Evolutionary conservation across 2,329 filamentous ascomycete species (phyloP).

Genomic region (Aspergillus fijiensis): DNA sequence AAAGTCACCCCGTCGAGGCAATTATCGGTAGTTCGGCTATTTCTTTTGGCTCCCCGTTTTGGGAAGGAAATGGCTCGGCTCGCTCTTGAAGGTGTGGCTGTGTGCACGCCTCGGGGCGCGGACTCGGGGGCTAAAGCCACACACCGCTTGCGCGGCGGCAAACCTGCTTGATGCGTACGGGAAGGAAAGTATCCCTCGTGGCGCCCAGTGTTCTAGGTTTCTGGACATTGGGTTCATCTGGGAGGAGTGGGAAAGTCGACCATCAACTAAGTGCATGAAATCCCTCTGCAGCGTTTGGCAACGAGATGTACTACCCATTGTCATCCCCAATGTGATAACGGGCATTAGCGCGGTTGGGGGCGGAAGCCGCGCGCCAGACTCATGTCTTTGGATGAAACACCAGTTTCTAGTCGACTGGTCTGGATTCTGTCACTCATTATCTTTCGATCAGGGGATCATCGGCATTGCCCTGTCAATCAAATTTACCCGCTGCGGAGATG

Average conservation of each 20-base stretch:
- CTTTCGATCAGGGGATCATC: neutral
- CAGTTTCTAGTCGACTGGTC: neutral
- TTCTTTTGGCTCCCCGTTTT: no score
- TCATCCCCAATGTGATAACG: neutral
- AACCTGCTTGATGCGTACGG: neutral
- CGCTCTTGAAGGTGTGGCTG: neutral
- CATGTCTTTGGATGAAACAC: neutral
- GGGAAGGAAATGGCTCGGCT: no score
- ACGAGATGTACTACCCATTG: no score
- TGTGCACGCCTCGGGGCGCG: neutral
- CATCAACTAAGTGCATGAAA: no score
- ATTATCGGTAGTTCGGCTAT: neutral
- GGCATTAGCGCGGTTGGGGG: neutral
- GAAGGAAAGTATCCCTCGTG: no score
- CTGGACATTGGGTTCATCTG: no score
- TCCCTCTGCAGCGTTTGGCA: no score
- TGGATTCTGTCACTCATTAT: neutral
- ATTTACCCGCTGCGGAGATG: neutral
- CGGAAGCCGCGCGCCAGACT: neutral
- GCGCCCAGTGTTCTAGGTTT: no score
- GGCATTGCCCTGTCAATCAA: neutral
- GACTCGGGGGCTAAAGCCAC: neutral
- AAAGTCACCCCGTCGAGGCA: neutral
- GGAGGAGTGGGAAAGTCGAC: no score
- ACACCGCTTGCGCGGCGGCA: neutral